Evolutionary conservation across 805 yeast species (phyloP).

Genomic region (Cyberlindnera samutprakarnensis): DNA sequence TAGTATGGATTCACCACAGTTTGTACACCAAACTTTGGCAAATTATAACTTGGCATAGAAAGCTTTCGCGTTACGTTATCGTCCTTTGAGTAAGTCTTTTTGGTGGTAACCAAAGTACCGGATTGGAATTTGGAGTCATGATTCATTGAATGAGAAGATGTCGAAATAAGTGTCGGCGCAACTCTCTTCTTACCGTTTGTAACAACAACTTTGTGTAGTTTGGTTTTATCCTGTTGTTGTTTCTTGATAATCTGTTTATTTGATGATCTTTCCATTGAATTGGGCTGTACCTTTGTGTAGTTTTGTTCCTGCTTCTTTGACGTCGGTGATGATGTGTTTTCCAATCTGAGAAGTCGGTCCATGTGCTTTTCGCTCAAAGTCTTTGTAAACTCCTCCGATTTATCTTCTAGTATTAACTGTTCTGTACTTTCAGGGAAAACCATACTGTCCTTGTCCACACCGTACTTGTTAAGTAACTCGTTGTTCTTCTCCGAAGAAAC

Average conservation of each 20-base stretch:
- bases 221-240: conserved; percentile 20
- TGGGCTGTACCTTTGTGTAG: conserved; percentile 1
- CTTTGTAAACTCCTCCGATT: conserved; percentile 34
- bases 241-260: too few species aligned
- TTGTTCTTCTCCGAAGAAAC: conserved; percentile 62
- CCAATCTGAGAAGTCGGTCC: conserved; percentile 34
- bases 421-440: conserved; percentile 82
- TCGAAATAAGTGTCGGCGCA: conserved; percentile 58
- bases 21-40: conserved; percentile 61
- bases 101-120: conserved; percentile 8
- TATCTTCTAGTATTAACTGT: conserved; percentile 68
- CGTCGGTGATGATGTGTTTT: conserved; percentile 9
- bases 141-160: conserved; percentile 23
- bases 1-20: conserved; percentile 55
- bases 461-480: conserved; percentile 70
- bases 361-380: conserved; percentile 27
- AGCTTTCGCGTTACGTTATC: conserved; percentile 16
- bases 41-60: conserved; percentile 36
- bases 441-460: conserved; percentile 79
- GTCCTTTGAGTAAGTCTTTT: conserved; percentile 4
- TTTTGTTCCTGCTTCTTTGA: neutral
- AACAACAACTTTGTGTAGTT: conserved; percentile 45
- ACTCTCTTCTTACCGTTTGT: conserved; percentile 75
- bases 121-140: conserved; percentile 11
- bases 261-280: conserved; percentile 1